Evolutionary conservation across 2,329 filamentous ascomycete genomes (phyloP), one percentile per base, ranked within the genome.

Genomic region (Helicocarpus griseus): DNA sequence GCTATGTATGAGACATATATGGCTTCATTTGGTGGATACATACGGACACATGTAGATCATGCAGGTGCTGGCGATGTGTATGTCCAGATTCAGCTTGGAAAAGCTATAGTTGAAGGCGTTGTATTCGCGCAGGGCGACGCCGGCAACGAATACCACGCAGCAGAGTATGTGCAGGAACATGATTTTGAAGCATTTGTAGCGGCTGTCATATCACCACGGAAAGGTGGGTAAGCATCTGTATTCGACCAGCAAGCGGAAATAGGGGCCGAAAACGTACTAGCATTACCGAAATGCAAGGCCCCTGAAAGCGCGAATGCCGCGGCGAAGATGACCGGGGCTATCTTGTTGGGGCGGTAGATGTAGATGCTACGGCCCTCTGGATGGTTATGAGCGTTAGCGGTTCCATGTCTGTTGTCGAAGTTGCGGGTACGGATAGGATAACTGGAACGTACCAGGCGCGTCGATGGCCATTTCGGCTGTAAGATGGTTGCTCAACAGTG

Each of bases 141-240:
- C 81, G 1, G 66, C 69, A 0, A 75, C 71, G 63, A 82, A 82
- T 38, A 83, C 60, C 1, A 77, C 60, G 6, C 74, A 73, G 41
- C 76, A 78, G 63, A 79, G 73, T 7, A 78, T 72, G 21, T 81
- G 76, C 3, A 83, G 64, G 0, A 74, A 64, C 0, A 77, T 80
- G 13, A 81, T 67, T 48, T 72, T 73, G 75, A 77, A 83, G 57
- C 73, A 77, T 55, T 77, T 77, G 60, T 81, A 79, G 50, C 69
- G 75, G 41, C 78, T 81, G 47, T 56, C n/a, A n/a, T n/a, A n/a
- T n/a, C n/a, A n/a, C n/a, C n/a, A n/a, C n/a, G n/a, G n/a, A n/a
- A n/a, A n/a, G n/a, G n/a, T n/a, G n/a, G n/a, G n/a, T n/a, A n/a
- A n/a, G n/a, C n/a, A n/a, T n/a, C n/a, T n/a, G n/a, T n/a, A n/a